Percentiles rank a stretch among this genome's conserved stretches.
Evolutionary conservation across 352 stramenopile genomes (phyloP).

Genomic region (Phytophthora cryptogea): DNA sequence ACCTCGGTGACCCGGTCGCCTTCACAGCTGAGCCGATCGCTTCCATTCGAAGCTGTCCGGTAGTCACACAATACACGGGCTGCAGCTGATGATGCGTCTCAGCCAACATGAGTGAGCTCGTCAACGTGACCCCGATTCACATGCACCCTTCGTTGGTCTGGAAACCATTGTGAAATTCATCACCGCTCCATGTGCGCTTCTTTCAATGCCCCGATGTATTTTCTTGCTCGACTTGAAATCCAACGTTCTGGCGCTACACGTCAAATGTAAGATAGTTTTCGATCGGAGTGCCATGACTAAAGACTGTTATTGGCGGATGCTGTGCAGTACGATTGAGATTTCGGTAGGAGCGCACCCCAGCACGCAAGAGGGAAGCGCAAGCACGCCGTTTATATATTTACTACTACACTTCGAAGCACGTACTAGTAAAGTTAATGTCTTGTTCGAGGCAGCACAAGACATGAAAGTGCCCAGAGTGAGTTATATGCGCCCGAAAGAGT

Average conservation of each 20-base stretch:
- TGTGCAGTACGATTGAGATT: constrained; percentile 6
- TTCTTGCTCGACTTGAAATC: background rate
- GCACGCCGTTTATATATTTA: background rate
- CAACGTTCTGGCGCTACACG: background rate
- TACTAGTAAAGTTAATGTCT: too few relatives aligned
- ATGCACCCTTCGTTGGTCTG: too few relatives aligned
- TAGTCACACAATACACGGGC: constrained; percentile 2
- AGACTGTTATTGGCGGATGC: constrained; percentile 9
- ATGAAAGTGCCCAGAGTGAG: too few relatives aligned
- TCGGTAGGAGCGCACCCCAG: background rate
- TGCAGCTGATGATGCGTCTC: constrained; percentile 2
- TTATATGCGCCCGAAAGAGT: too few relatives aligned
- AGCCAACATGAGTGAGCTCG: background rate
- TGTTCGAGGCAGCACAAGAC: too few relatives aligned
- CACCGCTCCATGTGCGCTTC: too few relatives aligned
- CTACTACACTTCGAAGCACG: too few relatives aligned
- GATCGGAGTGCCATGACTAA: background rate
- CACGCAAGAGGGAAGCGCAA: background rate
- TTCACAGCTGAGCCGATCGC: constrained; percentile 13
- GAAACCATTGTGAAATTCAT: too few relatives aligned
- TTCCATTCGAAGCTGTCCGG: background rate
- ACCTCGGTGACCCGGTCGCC: constrained; percentile 1
- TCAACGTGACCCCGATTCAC: too few relatives aligned
- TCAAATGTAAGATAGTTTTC: constrained; percentile 9
- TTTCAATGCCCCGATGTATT: background rate